A percentile compares a stretch with the other conserved stretches of the same genome.
phyloP scores from a whole-genome alignment of 225 moss, liverwort and hornwort genomes.

The Physcomitrium patens region DNA sequence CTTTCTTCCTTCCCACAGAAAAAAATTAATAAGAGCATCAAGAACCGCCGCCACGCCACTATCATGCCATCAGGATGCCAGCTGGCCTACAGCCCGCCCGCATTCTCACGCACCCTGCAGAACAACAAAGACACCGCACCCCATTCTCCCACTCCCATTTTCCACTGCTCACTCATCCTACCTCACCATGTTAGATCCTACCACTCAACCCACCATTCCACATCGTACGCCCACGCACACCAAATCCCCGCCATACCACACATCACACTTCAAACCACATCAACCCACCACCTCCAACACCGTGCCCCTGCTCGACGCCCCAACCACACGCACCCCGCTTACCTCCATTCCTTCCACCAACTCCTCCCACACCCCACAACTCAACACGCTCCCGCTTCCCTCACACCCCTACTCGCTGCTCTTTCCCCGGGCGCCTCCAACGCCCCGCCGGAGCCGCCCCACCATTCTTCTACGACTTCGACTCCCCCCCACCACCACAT shows the following conservation, averaged over 20 bases:
- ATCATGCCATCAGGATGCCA: constrained; percentile 93
- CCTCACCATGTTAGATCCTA: constrained; percentile 43
- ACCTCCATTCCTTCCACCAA: neutral
- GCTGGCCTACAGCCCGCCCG: constrained; percentile 94
- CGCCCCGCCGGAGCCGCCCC: neutral
- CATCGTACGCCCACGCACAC: constrained; percentile 28
- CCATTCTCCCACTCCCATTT: constrained; percentile 61
- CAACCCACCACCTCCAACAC: too few relatives aligned
- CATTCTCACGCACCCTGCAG: constrained; percentile 94
- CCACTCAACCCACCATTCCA: constrained; percentile 22
- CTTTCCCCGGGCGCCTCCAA: neutral
- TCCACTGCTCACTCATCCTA: constrained; percentile 36
- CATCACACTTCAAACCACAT: too few relatives aligned
- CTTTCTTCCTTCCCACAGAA: constrained; percentile 33
- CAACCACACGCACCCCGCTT: neutral
- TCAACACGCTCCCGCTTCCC: too few relatives aligned
- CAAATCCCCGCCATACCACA: neutral
- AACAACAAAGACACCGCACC: constrained; percentile 79
- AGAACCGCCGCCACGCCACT: constrained; percentile 97
- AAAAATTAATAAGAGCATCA: constrained; percentile 61
- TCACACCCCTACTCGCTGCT: too few relatives aligned
- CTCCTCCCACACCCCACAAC: too few relatives aligned
- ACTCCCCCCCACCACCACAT: neutral
- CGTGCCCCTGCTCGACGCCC: too few relatives aligned
- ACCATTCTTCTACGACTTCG: constrained; percentile 1